Conservation (phyloP, 805 yeast genomes). For the Cyberlindnera mississippiensis region DNA sequence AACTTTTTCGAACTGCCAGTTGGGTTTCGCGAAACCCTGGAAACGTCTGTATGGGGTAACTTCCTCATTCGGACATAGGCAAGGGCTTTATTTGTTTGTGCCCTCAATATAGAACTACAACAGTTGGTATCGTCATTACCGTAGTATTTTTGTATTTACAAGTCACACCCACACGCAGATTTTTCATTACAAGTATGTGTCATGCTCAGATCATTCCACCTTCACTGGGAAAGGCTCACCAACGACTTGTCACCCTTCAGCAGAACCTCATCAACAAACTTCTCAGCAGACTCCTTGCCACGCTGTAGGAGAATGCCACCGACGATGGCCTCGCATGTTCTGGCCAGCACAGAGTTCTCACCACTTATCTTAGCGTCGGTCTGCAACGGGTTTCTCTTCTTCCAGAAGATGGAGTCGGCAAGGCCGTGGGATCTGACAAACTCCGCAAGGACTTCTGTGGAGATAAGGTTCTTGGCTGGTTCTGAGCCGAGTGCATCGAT, state of each 20-base stretch:
- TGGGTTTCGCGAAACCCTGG: no score
- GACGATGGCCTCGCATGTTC: slow-evolving; percentile 55
- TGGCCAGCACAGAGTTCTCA: slow-evolving; percentile 49
- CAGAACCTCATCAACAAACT: slow-evolving; percentile 53
- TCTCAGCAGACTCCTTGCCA: slow-evolving; percentile 56
- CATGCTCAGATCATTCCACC: not conserved
- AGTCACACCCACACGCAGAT: not conserved
- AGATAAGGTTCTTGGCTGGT: slow-evolving; percentile 46
- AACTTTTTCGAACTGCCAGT: no score
- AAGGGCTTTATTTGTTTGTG: no score
- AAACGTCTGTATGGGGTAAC: no score
- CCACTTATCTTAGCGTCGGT: slow-evolving; percentile 47
- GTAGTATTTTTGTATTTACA: not conserved
- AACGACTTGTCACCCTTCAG: slow-evolving; percentile 25
- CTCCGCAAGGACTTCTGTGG: slow-evolving; percentile 46
- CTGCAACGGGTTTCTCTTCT: slow-evolving; percentile 46
- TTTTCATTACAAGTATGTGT: no score
- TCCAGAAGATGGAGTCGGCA: slow-evolving; percentile 62
- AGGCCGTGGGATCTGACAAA: slow-evolving; percentile 48
- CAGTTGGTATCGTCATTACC: not conserved
- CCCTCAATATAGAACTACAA: no score
- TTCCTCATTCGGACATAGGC: no score
- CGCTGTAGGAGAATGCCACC: slow-evolving; percentile 65
- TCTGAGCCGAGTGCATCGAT: slow-evolving; percentile 58
- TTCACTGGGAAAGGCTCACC: slow-evolving; percentile 12